Evolutionary conservation across 805 yeast species (phyloP).

Genomic region (Debaryomyces prosopidis): DNA sequence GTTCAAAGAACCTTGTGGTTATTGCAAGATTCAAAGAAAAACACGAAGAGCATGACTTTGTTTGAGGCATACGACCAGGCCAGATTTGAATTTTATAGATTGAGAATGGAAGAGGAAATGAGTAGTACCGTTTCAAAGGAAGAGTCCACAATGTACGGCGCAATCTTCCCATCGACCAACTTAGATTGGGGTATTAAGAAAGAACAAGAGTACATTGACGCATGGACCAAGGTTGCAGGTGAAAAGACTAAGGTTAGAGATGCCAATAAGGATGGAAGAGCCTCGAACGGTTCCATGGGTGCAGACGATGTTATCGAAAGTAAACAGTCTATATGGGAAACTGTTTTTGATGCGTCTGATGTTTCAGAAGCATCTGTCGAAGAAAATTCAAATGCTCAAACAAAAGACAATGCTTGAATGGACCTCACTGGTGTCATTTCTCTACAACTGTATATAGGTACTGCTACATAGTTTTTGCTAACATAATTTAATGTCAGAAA

Average conservation of each 20-base stretch:
- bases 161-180: constrained; percentile 61
- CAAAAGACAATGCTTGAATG: neutral
- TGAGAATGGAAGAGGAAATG: constrained; percentile 85
- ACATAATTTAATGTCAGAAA: neutral
- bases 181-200: constrained; percentile 66
- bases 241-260: constrained; percentile 58
- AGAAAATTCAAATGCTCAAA: neutral
- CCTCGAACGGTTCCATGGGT: constrained; percentile 21
- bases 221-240: constrained; percentile 73
- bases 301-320: constrained; percentile 16
- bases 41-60: constrained; percentile 30
- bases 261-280: constrained; percentile 40
- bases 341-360: constrained; percentile 6
- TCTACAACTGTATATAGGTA: neutral
- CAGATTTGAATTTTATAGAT: constrained; percentile 81
- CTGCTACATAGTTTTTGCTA: neutral
- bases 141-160: constrained; percentile 85
- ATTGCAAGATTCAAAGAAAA: constrained; percentile 22
- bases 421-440: neutral
- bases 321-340: constrained; percentile 10
- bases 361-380: neutral
- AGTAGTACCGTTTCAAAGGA: constrained; percentile 69
- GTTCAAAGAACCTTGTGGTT: constrained; percentile 47
- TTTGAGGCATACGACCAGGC: constrained; percentile 82
- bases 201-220: constrained; percentile 70